Conservation (phyloP, 345 rosid genomes). For the rapeseed (Brassica napus) region Da-Ae NC_063436.1:26807001-26807500, state of each 20-base stretch:
- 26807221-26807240: slow-evolving; percentile 17
- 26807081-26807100: neutral
- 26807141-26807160: slow-evolving; percentile 30
- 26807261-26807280: slow-evolving; percentile 46
- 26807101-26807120: neutral
- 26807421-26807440: slow-evolving; percentile 60
- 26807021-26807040: slow-evolving; percentile 27
- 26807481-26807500: neutral
- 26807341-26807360: slow-evolving; percentile 58
- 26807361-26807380: slow-evolving; percentile 85
- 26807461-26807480: slow-evolving; percentile 35
- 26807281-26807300: slow-evolving; percentile 69
- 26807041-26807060: slow-evolving; percentile 23
- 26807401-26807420: slow-evolving; percentile 83
- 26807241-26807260: neutral
- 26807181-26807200: slow-evolving; percentile 29
- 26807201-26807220: neutral
- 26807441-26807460: slow-evolving; percentile 66
- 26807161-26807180: slow-evolving; percentile 24
- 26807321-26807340: slow-evolving; percentile 37
- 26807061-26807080: slow-evolving; percentile 4
- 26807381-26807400: slow-evolving; percentile 58
- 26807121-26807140: slow-evolving; percentile 22
- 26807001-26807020: slow-evolving; percentile 23
- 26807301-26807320: slow-evolving; percentile 79